Conservation (phyloP, 345 rosid genomes). For the Cochlearia excelsa region DNA sequence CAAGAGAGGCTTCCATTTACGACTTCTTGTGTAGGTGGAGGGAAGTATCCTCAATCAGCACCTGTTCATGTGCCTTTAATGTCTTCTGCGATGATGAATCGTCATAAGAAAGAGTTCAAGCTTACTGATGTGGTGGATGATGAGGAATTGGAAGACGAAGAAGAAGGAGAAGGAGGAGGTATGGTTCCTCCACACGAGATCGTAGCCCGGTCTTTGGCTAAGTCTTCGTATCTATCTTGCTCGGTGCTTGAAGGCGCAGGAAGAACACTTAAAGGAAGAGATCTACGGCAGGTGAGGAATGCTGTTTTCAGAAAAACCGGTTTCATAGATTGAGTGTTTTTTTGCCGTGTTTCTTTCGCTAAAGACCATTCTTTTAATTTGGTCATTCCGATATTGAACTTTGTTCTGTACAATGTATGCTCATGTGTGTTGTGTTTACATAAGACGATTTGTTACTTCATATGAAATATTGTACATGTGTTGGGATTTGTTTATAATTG, state of each 20-base stretch:
- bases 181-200: slow-evolving; percentile 93
- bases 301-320: slow-evolving; percentile 80
- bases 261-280: slow-evolving; percentile 87
- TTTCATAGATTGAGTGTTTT: slow-evolving; percentile 58
- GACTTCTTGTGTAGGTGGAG: slow-evolving; percentile 32
- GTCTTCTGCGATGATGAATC: slow-evolving; percentile 35
- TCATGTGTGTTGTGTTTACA: no score
- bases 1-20: slow-evolving; percentile 49
- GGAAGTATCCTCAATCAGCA: slow-evolving; percentile 60
- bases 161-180: slow-evolving; percentile 49
- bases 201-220: slow-evolving; percentile 63
- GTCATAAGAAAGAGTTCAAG: slow-evolving; percentile 45
- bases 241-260: slow-evolving; percentile 90
- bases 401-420: no score
- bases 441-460: not conserved
- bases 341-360: not conserved
- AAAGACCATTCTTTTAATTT: slow-evolving; percentile 13
- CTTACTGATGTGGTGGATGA: slow-evolving; percentile 44
- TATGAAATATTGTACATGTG: slow-evolving; percentile 26
- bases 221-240: slow-evolving; percentile 53
- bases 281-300: slow-evolving; percentile 78
- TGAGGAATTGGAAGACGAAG: slow-evolving; percentile 22
- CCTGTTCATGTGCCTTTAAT: slow-evolving; percentile 72
- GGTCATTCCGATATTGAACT: slow-evolving; percentile 5
- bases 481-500: slow-evolving; percentile 11